Conservation (phyloP, 208 protist species). For the Acanthamoeba lenticulata region DNA sequence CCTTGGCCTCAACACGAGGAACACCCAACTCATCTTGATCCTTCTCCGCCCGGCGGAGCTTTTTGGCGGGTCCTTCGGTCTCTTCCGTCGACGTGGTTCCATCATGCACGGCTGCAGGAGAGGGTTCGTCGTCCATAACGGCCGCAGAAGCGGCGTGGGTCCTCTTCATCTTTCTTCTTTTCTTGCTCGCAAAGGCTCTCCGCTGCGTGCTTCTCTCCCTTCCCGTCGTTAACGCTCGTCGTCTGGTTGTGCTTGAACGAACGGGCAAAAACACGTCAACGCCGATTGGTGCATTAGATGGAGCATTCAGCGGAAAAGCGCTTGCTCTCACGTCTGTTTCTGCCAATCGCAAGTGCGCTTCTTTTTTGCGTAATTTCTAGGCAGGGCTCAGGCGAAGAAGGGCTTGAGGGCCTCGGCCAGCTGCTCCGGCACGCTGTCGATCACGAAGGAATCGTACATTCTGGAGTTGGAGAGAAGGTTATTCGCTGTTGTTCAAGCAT, state of each 20-base stretch:
- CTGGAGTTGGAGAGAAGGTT: not conserved
- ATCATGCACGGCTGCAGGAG: not conserved
- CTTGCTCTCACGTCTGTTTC: no score
- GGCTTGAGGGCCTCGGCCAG: not conserved
- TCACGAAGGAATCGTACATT: constrained; percentile 22
- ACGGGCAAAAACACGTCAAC: no score
- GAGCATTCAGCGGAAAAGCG: no score
- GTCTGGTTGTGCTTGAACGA: no score
- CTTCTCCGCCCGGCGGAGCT: not conserved
- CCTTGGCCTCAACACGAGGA: no score
- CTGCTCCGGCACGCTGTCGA: constrained; percentile 24
- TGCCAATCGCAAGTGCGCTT: no score
- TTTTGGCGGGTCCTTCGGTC: not conserved
- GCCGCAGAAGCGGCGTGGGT: not conserved
- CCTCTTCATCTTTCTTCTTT: not conserved
- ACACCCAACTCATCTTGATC: no score
- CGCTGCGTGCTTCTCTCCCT: no score
- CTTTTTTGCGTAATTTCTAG: not conserved
- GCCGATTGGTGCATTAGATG: no score
- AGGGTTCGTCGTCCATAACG: not conserved
- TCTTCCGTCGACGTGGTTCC: not conserved
- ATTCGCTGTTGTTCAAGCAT: not conserved
- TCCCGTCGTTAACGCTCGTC: no score
- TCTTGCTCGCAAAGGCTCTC: no score
- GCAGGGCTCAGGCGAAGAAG: not conserved